phyloP scores from a whole-genome alignment of 116 monocot species.

The Trichopus zeylanicus region DNA sequence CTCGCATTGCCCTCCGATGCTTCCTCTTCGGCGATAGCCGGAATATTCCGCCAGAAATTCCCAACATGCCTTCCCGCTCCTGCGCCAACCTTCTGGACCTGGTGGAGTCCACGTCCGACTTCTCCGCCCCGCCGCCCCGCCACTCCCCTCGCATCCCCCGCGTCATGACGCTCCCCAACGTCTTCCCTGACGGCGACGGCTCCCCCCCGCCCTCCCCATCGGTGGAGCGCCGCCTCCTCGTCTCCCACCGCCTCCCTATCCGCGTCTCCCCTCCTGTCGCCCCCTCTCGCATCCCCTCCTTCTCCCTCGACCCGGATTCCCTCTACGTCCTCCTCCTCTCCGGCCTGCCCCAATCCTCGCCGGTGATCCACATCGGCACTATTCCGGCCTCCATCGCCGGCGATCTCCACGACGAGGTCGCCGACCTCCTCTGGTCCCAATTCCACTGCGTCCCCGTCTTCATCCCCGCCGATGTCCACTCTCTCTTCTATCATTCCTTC shows the following conservation, averaged over 20 bases:
- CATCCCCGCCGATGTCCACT: slow-evolving; percentile 26
- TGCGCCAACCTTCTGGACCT: slow-evolving; percentile 42
- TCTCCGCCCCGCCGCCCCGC: slow-evolving; percentile 7
- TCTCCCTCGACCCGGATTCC: slow-evolving; percentile 46
- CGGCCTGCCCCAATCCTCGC: slow-evolving; percentile 20
- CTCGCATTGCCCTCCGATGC: not conserved
- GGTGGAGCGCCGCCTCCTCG: slow-evolving; percentile 45
- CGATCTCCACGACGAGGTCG: slow-evolving; percentile 40
- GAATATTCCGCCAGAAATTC: not conserved
- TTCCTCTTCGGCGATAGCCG: not conserved
- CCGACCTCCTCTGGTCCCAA: slow-evolving; percentile 21
- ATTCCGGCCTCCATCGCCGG: slow-evolving; percentile 28
- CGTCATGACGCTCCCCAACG: slow-evolving; percentile 27
- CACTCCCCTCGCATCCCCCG: slow-evolving; percentile 23
- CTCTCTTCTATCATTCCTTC: slow-evolving; percentile 57
- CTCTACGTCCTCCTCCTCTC: slow-evolving; percentile 41
- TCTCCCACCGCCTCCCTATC: slow-evolving; percentile 56
- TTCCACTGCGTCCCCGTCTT: slow-evolving; percentile 57
- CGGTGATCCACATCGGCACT: slow-evolving; percentile 51
- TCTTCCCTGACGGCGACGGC: slow-evolving; percentile 15
- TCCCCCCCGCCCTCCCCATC: not conserved
- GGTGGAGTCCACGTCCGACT: slow-evolving; percentile 7
- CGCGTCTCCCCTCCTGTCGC: slow-evolving; percentile 1
- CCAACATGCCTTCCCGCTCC: slow-evolving; percentile 31
- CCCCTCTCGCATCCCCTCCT: slow-evolving; percentile 8